Evolutionary conservation across 192 early-diverging fungal genomes (phyloP).

Genomic region (Lobosporangium transversale): DNA sequence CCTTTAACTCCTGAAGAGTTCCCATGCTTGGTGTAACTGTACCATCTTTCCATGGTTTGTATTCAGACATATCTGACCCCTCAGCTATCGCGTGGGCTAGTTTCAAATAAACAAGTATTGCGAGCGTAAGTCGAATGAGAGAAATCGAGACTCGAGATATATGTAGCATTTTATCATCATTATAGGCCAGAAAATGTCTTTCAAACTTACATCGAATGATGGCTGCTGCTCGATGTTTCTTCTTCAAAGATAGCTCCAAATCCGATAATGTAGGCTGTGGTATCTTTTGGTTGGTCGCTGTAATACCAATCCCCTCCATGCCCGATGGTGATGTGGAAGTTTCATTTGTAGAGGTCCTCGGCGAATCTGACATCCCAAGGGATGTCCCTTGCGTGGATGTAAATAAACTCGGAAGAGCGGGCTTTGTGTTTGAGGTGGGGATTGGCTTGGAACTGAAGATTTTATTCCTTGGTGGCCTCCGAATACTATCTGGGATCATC

Average conservation of each 20-base stretch:
- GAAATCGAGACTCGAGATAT: no score
- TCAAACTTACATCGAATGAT: conserved; percentile 49
- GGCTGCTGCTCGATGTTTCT: conserved; percentile 41
- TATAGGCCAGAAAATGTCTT: no score
- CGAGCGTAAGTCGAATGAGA: no score
- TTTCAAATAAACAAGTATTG: background rate
- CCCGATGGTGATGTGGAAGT: no score
- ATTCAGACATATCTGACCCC: conserved; percentile 43
- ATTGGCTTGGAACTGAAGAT: conserved; percentile 37
- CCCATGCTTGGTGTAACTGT: conserved; percentile 24
- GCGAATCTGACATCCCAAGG: no score
- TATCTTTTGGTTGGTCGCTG: no score
- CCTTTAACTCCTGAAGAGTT: conserved; percentile 21
- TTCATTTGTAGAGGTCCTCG: no score
- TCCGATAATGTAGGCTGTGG: conserved; percentile 5
- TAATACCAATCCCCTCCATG: no score
- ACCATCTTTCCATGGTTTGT: conserved; percentile 50
- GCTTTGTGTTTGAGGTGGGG: background rate
- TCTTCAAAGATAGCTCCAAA: conserved; percentile 21
- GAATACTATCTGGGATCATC: conserved; percentile 47
- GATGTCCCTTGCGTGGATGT: background rate
- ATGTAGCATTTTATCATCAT: no score
- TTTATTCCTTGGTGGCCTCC: conserved; percentile 31
- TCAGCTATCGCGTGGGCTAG: conserved; percentile 40
- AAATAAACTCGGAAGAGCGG: conserved; percentile 1